Evolutionary conservation across 306 rosid species (phyloP).

Genomic region (Trichosanthes cucumerina): DNA sequence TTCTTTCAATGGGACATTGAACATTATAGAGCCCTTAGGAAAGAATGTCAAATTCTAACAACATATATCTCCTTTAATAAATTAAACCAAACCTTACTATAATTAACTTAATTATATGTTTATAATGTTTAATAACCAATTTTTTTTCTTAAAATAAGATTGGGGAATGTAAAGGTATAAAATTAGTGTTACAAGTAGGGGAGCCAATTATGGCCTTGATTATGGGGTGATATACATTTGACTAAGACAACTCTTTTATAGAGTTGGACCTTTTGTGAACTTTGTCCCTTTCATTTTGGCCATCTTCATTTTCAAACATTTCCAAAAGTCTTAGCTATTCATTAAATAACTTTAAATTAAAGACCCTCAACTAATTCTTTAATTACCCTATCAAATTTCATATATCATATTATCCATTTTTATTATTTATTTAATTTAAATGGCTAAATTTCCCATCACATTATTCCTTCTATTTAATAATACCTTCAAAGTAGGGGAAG

Average conservation of each 20-base stretch:
- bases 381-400: not conserved
- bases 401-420: not conserved
- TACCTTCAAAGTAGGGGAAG: not conserved
- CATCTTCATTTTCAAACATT: not conserved
- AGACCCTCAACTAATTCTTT: not conserved
- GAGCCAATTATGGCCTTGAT: constrained; percentile 9
- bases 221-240: not conserved
- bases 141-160: not conserved
- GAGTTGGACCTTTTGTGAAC: not conserved
- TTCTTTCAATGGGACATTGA: not conserved
- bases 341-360: not conserved
- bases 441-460: not conserved
- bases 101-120: not conserved
- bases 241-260: not conserved
- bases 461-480: not conserved
- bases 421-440: not conserved
- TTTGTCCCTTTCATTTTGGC: constrained; percentile 2
- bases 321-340: not conserved
- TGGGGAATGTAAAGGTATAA: not conserved
- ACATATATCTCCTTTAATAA: not conserved
- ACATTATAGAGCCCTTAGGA: not conserved
- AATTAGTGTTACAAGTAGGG: not conserved
- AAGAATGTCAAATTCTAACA: not conserved
- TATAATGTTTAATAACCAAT: not conserved
- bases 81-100: not conserved